Percentiles rank a stretch among this genome's conserved stretches.
These are phyloP conservation scores for Sistotremastrum niveocremeum DNA, from an alignment of 768 basidiomycete species.

Conservation along the genomic window DNA sequence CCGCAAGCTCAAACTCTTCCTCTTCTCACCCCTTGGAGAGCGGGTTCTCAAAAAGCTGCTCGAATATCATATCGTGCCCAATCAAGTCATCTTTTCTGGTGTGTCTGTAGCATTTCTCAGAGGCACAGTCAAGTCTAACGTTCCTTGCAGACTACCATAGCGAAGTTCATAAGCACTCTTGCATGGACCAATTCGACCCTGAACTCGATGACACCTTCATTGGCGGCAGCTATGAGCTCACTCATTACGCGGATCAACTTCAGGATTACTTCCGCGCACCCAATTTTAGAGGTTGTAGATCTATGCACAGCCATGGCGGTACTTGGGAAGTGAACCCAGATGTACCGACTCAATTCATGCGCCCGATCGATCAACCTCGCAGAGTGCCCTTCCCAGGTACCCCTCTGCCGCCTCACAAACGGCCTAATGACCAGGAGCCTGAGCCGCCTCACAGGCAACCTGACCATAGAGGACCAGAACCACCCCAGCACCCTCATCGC, in stretches of 20 bases:
- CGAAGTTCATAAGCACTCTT: too few species aligned
- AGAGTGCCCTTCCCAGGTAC: too few species aligned
- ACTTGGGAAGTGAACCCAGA: too few species aligned
- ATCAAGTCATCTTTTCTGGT: constrained; percentile 37
- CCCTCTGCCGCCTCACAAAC: not conserved
- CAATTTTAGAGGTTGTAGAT: too few species aligned
- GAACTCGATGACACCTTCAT: too few species aligned
- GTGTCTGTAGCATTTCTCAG: constrained; percentile 13
- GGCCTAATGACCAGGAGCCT: not conserved
- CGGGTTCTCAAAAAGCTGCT: constrained; percentile 38
- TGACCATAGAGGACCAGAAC: not conserved
- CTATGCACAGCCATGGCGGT: too few species aligned
- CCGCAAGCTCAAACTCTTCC: constrained; percentile 33
- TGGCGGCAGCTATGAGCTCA: too few species aligned
- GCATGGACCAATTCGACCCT: too few species aligned
- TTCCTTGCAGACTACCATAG: not conserved
- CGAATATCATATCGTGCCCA: constrained; percentile 43
- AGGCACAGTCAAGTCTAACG: constrained; percentile 1
- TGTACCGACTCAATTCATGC: too few species aligned
- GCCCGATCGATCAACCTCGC: too few species aligned
- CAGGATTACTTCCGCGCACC: too few species aligned
- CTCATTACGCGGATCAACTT: too few species aligned
- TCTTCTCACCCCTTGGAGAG: constrained; percentile 49
- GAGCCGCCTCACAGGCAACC: not conserved
- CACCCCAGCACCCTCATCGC: not conserved